Percentiles rank a stretch among this genome's conserved stretches.
Evolutionary conservation across 2,329 filamentous ascomycete genomes (phyloP).

Genomic region (Alternaria hordeiaustralica): DNA sequence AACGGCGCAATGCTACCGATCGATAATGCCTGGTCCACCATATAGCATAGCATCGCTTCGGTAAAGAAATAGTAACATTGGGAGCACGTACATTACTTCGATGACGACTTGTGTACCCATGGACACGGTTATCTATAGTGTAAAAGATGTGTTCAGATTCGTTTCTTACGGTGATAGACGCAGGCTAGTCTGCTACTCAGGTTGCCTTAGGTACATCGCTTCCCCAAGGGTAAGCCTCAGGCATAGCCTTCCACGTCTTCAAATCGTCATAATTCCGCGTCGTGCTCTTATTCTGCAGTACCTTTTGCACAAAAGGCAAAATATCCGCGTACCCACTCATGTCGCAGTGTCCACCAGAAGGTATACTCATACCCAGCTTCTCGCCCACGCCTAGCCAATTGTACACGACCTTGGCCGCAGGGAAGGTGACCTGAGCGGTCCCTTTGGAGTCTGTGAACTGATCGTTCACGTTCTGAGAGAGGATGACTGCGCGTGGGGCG

Average conservation of each 20-base stretch:
- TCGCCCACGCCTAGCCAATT: constrained; percentile 40
- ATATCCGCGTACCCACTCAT: constrained; percentile 57
- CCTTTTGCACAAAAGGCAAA: constrained; percentile 57
- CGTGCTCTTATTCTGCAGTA: constrained; percentile 55
- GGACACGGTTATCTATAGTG: background rate
- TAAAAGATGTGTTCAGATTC: background rate
- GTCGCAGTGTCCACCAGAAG: constrained; percentile 58
- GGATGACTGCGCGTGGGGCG: constrained; percentile 43
- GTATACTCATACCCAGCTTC: constrained; percentile 55
- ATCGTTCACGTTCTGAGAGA: constrained; percentile 49
- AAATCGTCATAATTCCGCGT: constrained; percentile 56
- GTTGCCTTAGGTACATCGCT: background rate
- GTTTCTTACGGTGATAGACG: background rate
- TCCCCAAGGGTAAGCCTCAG: constrained; percentile 57
- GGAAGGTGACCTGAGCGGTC: constrained; percentile 48
- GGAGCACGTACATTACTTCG: background rate
- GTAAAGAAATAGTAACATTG: background rate
- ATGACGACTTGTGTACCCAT: background rate
- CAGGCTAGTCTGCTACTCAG: background rate
- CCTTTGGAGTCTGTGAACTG: constrained; percentile 59
- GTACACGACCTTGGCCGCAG: constrained; percentile 45
- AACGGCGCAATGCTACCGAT: constrained; percentile 28
- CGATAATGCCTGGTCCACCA: constrained; percentile 38
- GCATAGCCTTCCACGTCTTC: constrained; percentile 54
- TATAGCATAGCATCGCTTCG: constrained; percentile 11